These are phyloP conservation scores for Magnusiomyces paraingens DNA, from an alignment of 1,139 yeast genomes.

Conservation along the genomic window DNA sequence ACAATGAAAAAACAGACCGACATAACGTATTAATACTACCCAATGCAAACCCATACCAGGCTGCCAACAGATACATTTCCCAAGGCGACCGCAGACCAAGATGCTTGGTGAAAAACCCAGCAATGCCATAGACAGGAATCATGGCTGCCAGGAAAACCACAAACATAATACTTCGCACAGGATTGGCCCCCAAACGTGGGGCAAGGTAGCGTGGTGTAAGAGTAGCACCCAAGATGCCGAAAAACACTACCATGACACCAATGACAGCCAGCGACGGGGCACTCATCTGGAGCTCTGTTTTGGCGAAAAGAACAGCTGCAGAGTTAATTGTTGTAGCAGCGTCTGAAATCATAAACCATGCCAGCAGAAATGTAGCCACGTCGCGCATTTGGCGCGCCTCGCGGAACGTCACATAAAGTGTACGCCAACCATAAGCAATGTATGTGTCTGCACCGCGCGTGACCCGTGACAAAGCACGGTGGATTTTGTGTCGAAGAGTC, in stretches of 20 bases:
- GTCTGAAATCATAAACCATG: constrained; percentile 68
- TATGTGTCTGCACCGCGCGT: constrained; percentile 20
- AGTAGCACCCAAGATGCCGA: constrained; percentile 58
- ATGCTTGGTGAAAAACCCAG: constrained; percentile 46
- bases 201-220: constrained; percentile 43
- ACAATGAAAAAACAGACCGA: constrained; percentile 54
- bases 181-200: constrained; percentile 36
- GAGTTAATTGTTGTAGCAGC: constrained; percentile 67
- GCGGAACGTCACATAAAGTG: constrained; percentile 45
- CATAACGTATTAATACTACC: constrained; percentile 64
- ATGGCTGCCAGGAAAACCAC: constrained; percentile 54
- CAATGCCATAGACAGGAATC: constrained; percentile 59
- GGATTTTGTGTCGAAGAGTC: constrained; percentile 16
- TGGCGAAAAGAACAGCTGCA: constrained; percentile 64
- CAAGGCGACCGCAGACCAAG: constrained; percentile 52
- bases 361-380: constrained; percentile 51
- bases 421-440: constrained; percentile 51
- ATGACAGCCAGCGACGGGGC: constrained; percentile 54
- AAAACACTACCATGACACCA: constrained; percentile 54
- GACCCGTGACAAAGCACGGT: constrained; percentile 13
- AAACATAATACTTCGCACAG: constrained; percentile 43
- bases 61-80: constrained; percentile 59
- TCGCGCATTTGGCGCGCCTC: constrained; percentile 54
- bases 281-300: constrained; percentile 56
- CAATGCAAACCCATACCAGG: constrained; percentile 64